Base-by-base conservation (phyloP, 1,139 yeast species). In the Debaryomyces udenii region DNA sequence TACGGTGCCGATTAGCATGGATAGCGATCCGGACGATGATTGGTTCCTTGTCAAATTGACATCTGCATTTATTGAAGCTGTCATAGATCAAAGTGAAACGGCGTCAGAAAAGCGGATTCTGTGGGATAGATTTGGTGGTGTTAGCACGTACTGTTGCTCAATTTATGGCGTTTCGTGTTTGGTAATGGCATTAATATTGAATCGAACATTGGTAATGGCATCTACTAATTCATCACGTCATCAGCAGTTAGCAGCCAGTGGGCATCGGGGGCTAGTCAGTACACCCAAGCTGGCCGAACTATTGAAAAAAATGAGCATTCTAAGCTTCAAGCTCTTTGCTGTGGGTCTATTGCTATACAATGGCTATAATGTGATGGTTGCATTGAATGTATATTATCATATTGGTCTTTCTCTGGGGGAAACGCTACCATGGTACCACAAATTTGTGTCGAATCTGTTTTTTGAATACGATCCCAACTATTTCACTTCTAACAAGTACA, bases 121-220 rank as follows among this genome's bases (percentile, higher is more conserved):
- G 33, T 47, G 54, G 57, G 38, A 43, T 38, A 37, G 62, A 37
- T 41, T 52, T 40, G 51, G 52, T 26, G 49, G 61, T 33, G 35
- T 66, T 18, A 46, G 55, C 27, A 56, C 63, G 18, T 69, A 68
- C 47, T 59, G 68, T 41, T 64, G 65, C 41, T 67, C 74, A 6
- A 48, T 62, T 18, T 69, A 69, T 42, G 75, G 74, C 1, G 45
- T 68, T 9, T 43, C 68, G 35, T 59, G 90, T 58, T 74, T 84
- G 70, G 62, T 76, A 9, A 81, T 84, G 74, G 87, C 89, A 0
- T 68, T 84, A 3, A 55, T 83, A 1, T 64, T 84, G 55, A 84
- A 85, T 57, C 62, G 91, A 41, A 82, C 87, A 0, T 66, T 80
- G 42, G 82, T 80, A 5, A 78, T 84, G 64, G 90, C 90, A 0